Evolutionary conservation across 805 yeast species (phyloP), one percentile per base, ranked within the genome.

Genomic region (Metschnikowia corniflorae): DNA sequence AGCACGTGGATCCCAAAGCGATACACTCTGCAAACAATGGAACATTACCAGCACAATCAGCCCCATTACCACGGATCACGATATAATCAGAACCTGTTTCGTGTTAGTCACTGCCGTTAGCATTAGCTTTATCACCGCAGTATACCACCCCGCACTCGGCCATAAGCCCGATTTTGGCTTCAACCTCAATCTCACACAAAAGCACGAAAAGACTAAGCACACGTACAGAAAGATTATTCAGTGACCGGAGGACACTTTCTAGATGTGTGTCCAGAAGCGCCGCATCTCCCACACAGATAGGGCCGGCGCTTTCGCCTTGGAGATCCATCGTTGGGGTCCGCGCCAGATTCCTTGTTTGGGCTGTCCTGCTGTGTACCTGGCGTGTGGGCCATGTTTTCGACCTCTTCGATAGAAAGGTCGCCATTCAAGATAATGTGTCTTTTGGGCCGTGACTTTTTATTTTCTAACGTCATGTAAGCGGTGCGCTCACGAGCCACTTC

Each of bases 221-320:
- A 20, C 7, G 7, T 20, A 20, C 10, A 20, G 7, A 20, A 20
- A 20, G 10, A 20, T 20, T 20, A 20, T 20, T 20, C 23, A 20
- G 23, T 20, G 10, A 10, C 7, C 10, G 10, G 23, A 20, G 23
- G 10, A 10, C 23, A 20, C 23, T 20, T 20, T 20, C 10, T 20
- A 7, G 10, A 7, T 20, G 23, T 20, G 23, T 20, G 23, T 20
- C 23, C 23, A 20, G 23, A 20, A 20, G 10, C 10, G 23, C 23
- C 23, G 23, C 31, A 29, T 29, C 18, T 18, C 20, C 31, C 31
- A 29, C 23, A 29, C 20, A 18, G 20, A 29, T 29, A 29, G 23
- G 23, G 23, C 21, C 23, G 31, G 23, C 31, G 31, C 15, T 29
- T 29, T 18, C 31, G 31, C 31, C 15, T 29, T 16, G 31, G 31